Evolutionary conservation across 1,284 basidiomycete species (phyloP).

Genomic region (Leccinum subspadiceum): DNA sequence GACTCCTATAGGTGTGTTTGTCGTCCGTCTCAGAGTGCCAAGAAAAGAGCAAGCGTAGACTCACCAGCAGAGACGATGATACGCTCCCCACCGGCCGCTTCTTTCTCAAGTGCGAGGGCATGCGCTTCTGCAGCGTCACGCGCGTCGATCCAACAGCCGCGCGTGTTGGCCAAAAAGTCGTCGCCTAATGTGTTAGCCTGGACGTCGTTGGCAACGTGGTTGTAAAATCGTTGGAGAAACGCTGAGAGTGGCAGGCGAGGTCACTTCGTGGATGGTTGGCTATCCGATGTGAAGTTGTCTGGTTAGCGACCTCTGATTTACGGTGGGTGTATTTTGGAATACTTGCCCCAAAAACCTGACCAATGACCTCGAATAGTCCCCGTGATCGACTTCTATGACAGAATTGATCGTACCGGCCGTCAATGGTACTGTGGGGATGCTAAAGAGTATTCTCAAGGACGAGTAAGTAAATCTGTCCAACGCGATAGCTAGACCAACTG

Average conservation of each 20-base stretch:
- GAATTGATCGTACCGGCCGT: too few relatives aligned
- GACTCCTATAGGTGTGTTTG: too few relatives aligned
- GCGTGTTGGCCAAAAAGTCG: constrained; percentile 29
- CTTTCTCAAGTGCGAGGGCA: background rate
- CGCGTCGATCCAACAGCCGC: constrained; percentile 7
- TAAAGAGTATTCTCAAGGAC: too few relatives aligned
- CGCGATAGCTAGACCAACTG: too few relatives aligned
- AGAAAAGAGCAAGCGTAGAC: background rate
- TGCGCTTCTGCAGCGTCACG: background rate
- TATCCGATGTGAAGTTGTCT: constrained; percentile 15
- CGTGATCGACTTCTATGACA: too few relatives aligned
- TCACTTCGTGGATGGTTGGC: constrained; percentile 51
- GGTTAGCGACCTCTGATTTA: background rate
- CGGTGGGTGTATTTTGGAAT: background rate
- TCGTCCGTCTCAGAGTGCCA: background rate
- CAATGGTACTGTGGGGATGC: too few relatives aligned
- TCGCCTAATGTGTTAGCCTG: constrained; percentile 7
- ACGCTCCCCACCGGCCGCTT: background rate
- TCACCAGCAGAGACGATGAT: background rate
- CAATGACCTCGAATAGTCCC: too few relatives aligned
- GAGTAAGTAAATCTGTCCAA: too few relatives aligned
- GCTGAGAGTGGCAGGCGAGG: constrained; percentile 46
- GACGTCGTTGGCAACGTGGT: constrained; percentile 8
- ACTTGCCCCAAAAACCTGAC: constrained; percentile 37
- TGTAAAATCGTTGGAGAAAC: constrained; percentile 41